Evolutionary conservation across 2,329 filamentous ascomycete genomes (phyloP), one percentile per base, ranked within the genome.

Genomic region (Fusarium irregulare): DNA sequence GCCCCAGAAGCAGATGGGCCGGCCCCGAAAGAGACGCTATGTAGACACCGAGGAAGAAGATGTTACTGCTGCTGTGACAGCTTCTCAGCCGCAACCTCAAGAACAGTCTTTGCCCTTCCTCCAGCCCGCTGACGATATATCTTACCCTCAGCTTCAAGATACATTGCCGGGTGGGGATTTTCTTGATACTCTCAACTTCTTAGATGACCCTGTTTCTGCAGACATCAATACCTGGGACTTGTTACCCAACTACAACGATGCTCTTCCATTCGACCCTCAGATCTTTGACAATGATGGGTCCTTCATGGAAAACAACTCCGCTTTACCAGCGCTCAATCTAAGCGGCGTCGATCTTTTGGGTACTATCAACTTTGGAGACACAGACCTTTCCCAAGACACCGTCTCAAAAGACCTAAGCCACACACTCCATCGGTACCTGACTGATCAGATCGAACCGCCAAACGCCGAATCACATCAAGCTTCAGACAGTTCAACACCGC

Each of bases 1-100:
- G 10, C 81, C 84, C 14, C 89, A 91, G 76, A 91, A 91, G 78
- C 87, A 82, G 42, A 91, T 91, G 89, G 89, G 89, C 6, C 83
- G 89, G 44, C 89, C 89, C 23, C 82, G 88, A 58, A 91, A 91
- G 78, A 82, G 87, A 60, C 83, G 80, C 20, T 77, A 78, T 44
- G 67, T 77, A 30, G 81, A 83, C 10, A 42, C 34, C 25, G 49
- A 48, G n/a, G 74, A 75, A 28, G 81, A 83, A 20, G 73, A 83
- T 25, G 56, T 14, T 40, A 48, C 49, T 4, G 27, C 34, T 40
- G 34, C 54, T 42, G 37, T 53, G 23, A 28, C 49, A 50, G 32
- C 30, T 13, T 53, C 49, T 42, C 49, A 53, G 14, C 30, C 63
- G 25, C 62, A 56, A 37, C 53, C 58, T 16, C 41, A 56, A 30